Evolutionary conservation across 2,329 filamentous ascomycete genomes (phyloP).

Genomic region (Claviceps citrina): DNA sequence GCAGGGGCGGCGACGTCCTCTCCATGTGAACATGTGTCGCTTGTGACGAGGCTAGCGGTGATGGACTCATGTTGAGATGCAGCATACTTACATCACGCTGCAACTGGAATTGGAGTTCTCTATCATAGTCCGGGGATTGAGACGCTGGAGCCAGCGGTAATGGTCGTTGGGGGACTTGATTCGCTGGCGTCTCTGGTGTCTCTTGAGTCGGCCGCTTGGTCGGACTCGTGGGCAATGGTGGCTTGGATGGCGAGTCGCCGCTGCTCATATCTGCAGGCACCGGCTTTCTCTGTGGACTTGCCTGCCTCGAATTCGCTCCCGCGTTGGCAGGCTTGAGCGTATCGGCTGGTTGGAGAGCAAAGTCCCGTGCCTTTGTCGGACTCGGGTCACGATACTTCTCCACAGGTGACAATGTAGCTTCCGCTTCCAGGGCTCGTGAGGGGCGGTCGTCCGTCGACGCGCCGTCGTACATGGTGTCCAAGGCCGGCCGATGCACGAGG

Average conservation of each 20-base stretch:
- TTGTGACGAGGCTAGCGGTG: slow-evolving; percentile 1
- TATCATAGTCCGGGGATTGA: slow-evolving; percentile 45
- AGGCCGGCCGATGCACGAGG: slow-evolving; percentile 38
- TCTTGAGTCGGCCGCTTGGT: slow-evolving; percentile 17
- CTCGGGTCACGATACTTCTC: slow-evolving; percentile 35
- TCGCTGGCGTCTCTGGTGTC: slow-evolving; percentile 30
- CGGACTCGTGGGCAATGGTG: slow-evolving; percentile 38
- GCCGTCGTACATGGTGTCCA: slow-evolving; percentile 62
- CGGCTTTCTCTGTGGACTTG: slow-evolving; percentile 45
- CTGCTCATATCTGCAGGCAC: slow-evolving; percentile 21
- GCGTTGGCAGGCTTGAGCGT: slow-evolving; percentile 38
- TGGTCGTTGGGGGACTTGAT: slow-evolving; percentile 22
- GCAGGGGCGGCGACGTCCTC: slow-evolving; percentile 10
- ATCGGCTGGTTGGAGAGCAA: slow-evolving; percentile 29
- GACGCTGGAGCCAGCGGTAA: slow-evolving; percentile 30
- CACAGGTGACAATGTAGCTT: slow-evolving; percentile 31
- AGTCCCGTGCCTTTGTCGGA: slow-evolving; percentile 36
- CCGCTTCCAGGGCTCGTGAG: slow-evolving; percentile 31
- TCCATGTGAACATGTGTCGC: slow-evolving; percentile 2
- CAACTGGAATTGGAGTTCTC: slow-evolving; percentile 45
- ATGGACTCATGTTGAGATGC: slow-evolving; percentile 24
- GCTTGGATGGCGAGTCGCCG: slow-evolving; percentile 39
- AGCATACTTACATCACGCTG: slow-evolving; percentile 45
- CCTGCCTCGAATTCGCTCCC: slow-evolving; percentile 38
- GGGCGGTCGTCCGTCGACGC: slow-evolving; percentile 64